Conservation (phyloP, 2,329 filamentous ascomycete species). For the Pseudogymnoascus sp. region DNA sequence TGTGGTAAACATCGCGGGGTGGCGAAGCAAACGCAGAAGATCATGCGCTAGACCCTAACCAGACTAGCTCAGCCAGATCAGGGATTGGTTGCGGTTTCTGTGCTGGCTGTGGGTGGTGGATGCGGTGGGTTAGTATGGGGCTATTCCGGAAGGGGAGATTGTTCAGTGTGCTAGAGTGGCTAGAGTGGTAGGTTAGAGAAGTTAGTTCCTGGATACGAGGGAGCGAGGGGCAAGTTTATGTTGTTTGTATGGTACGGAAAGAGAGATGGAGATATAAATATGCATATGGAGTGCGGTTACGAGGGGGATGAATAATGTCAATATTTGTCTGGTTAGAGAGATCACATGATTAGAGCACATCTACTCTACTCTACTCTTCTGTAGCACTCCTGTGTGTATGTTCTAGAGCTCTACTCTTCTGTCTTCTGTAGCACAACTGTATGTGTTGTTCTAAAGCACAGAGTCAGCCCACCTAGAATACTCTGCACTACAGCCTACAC, state of each 20-base stretch:
- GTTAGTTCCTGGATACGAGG: neutral
- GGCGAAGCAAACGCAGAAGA: neutral
- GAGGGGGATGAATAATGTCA: neutral
- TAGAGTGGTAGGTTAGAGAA: neutral
- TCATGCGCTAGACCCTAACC: neutral
- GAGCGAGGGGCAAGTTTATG: too few species aligned
- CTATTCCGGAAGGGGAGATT: neutral
- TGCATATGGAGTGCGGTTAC: neutral
- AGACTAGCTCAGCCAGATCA: neutral
- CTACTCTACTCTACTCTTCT: too few species aligned
- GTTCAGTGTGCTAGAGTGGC: neutral
- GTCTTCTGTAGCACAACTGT: too few species aligned
- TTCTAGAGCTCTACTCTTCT: too few species aligned
- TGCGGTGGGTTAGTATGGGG: too few species aligned
- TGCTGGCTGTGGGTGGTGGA: neutral
- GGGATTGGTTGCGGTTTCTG: neutral
- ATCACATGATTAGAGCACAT: neutral
- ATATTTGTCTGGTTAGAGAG: neutral
- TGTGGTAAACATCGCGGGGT: neutral
- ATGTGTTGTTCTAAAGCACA: neutral
- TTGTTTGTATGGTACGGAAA: neutral
- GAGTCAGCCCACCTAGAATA: too few species aligned
- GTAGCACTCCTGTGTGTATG: too few species aligned
- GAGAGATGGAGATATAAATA: neutral
- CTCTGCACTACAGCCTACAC: too few species aligned